phyloP scores from a whole-genome alignment of 2,329 filamentous ascomycete genomes.

The Eutypa lata region DNA sequence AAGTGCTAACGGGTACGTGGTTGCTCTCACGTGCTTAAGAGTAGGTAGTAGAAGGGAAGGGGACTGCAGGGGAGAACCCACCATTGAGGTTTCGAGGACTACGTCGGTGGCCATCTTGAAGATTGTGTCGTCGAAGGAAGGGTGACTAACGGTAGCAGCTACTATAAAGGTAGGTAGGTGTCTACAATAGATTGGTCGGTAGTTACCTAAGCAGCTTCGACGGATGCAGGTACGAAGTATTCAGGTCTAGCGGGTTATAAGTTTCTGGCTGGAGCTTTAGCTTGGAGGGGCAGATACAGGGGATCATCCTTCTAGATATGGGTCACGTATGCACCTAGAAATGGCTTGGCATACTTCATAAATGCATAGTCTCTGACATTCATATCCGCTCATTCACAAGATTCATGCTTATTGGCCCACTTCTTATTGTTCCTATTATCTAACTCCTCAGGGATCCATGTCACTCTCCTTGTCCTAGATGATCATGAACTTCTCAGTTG shows the following conservation, averaged over 20 bases:
- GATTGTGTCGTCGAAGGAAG: background rate
- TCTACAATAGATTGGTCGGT: background rate
- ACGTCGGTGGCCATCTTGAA: slow-evolving; percentile 73
- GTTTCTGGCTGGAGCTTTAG: background rate
- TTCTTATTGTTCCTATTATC: too few species aligned
- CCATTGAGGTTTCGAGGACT: slow-evolving; percentile 82
- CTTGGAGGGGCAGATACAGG: background rate
- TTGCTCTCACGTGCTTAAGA: background rate
- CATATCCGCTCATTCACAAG: too few species aligned
- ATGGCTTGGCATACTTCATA: too few species aligned
- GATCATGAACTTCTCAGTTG: too few species aligned
- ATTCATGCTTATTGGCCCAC: too few species aligned
- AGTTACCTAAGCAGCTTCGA: background rate
- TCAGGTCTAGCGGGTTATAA: background rate
- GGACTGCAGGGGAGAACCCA: slow-evolving; percentile 39
- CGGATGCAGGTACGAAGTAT: background rate
- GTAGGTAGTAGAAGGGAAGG: background rate
- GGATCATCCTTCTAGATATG: too few species aligned
- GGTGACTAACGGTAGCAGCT: too few species aligned
- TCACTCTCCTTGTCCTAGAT: too few species aligned
- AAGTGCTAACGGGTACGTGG: slow-evolving; percentile 1
- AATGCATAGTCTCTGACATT: too few species aligned
- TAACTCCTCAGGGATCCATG: too few species aligned
- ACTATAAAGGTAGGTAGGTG: background rate
- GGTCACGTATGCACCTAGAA: too few species aligned